Conservation (phyloP, 768 basidiomycete species). For the Termitomyces sp. region DNA sequence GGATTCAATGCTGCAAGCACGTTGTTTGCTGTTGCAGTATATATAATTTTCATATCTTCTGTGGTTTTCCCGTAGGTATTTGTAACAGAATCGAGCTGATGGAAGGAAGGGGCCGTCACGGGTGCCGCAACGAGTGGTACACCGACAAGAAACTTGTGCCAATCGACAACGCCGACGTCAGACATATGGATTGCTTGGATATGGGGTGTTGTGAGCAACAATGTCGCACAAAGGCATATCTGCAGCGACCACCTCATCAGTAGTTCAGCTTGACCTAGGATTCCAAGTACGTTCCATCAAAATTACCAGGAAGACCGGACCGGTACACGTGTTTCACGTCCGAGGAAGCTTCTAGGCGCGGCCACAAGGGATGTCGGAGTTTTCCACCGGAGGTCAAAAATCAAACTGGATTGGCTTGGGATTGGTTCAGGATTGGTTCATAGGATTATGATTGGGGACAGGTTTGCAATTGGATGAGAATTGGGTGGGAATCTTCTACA, state of each 20-base stretch:
- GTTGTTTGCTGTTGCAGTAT: conserved; percentile 70
- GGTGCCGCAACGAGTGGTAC: conserved; percentile 54
- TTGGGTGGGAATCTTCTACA: not conserved
- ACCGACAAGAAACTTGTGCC: conserved; percentile 79
- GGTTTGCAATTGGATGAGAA: too few species aligned
- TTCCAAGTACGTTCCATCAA: not conserved
- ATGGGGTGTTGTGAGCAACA: conserved; percentile 4
- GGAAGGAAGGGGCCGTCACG: conserved; percentile 58
- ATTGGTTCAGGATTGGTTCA: too few species aligned
- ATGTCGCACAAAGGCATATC: not conserved
- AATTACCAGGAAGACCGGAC: too few species aligned
- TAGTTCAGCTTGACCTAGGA: too few species aligned
- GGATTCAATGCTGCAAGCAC: conserved; percentile 73
- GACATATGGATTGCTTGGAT: conserved; percentile 59
- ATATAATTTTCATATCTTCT: conserved; percentile 41
- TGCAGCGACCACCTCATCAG: conserved; percentile 12
- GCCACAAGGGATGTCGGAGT: too few species aligned
- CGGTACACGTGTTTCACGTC: too few species aligned
- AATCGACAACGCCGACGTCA: conserved; percentile 82
- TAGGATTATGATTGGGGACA: too few species aligned
- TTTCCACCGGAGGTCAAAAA: too few species aligned
- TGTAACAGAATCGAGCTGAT: conserved; percentile 15
- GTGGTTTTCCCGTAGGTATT: not conserved
- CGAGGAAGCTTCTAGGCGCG: too few species aligned
- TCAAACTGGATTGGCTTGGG: too few species aligned